phyloP scores from a whole-genome alignment of 1,139 yeast species.

The Yamadazyma taylorii region DNA sequence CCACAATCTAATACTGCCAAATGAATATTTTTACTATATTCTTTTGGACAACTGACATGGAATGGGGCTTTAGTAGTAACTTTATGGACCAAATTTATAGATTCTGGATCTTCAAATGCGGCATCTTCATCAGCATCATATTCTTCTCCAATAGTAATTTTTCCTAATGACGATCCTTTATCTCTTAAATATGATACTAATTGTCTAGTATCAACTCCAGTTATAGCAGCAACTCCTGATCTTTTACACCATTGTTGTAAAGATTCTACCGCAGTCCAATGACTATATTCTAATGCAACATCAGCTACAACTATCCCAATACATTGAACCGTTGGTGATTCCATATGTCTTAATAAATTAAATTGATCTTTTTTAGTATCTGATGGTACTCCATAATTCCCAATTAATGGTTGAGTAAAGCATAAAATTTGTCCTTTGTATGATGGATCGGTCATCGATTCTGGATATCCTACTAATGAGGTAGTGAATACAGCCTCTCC shows the following conservation, averaged over 20 bases:
- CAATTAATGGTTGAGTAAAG: conserved; percentile 95
- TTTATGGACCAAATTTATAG: conserved; percentile 85
- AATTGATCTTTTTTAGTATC: conserved; percentile 76
- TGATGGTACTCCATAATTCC: conserved; percentile 97
- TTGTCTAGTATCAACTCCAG: conserved; percentile 96
- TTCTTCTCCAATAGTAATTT: conserved; percentile 86
- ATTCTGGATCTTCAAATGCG: conserved; percentile 90
- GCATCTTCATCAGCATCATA: conserved; percentile 91
- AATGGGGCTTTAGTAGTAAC: conserved; percentile 95
- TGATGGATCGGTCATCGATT: conserved; percentile 98
- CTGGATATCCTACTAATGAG: conserved; percentile 96
- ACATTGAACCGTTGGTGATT: conserved; percentile 88
- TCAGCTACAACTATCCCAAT: conserved; percentile 96
- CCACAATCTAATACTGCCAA: conserved; percentile 97
- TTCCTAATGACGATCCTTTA: conserved; percentile 90
- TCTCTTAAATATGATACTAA: conserved; percentile 91
- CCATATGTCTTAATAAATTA: conserved; percentile 85
- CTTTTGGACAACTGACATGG: conserved; percentile 72
- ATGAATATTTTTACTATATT: conserved; percentile 60
- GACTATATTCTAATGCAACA: conserved; percentile 91
- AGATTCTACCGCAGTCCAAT: conserved; percentile 98
- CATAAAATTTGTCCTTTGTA: conserved; percentile 95
- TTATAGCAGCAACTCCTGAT: conserved; percentile 93
- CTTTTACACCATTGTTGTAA: conserved; percentile 94
- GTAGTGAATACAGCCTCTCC: conserved; percentile 99